Conservation (phyloP, 208 protist species). For the Leptomonas pyrrhocoris region DNA sequence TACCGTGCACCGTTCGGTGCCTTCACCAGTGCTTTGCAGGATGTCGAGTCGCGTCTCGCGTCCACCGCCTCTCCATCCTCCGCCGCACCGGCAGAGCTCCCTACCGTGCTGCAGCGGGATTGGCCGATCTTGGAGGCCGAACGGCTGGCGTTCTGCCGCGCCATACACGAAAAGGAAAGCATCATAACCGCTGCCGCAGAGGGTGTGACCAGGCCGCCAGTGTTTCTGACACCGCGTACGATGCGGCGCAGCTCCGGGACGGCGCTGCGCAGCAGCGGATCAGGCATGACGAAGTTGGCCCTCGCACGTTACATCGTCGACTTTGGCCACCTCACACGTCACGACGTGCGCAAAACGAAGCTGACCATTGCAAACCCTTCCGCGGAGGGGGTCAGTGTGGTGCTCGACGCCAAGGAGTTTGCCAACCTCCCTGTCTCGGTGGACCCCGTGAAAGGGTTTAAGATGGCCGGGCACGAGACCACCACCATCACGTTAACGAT, state of each 20-base stretch:
- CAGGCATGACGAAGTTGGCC: constrained; percentile 51
- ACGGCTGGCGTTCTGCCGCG: constrained; percentile 67
- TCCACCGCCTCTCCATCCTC: not conserved
- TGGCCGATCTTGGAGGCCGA: constrained; percentile 71
- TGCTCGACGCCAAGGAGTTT: constrained; percentile 83
- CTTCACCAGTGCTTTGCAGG: constrained; percentile 24
- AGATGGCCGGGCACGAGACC: constrained; percentile 57
- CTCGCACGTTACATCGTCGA: constrained; percentile 91
- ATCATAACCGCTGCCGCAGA: not conserved
- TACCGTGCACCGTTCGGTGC: constrained; percentile 18
- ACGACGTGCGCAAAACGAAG: constrained; percentile 71
- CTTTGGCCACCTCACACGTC: constrained; percentile 94
- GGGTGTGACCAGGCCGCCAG: not conserved
- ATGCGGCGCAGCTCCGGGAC: constrained; percentile 64
- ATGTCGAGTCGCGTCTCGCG: constrained; percentile 9
- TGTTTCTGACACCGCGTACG: constrained; percentile 30
- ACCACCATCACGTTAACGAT: constrained; percentile 64
- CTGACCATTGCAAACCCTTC: constrained; percentile 91
- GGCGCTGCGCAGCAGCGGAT: constrained; percentile 12
- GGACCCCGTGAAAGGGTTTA: constrained; percentile 79
- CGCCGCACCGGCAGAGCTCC: constrained; percentile 17
- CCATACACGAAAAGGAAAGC: constrained; percentile 14
- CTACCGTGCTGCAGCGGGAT: constrained; percentile 21
- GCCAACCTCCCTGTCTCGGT: constrained; percentile 58
- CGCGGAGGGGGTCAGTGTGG: constrained; percentile 56